Evolutionary conservation across 768 basidiomycete species (phyloP).

Genomic region (Hebeloma cylindrosporum): DNA sequence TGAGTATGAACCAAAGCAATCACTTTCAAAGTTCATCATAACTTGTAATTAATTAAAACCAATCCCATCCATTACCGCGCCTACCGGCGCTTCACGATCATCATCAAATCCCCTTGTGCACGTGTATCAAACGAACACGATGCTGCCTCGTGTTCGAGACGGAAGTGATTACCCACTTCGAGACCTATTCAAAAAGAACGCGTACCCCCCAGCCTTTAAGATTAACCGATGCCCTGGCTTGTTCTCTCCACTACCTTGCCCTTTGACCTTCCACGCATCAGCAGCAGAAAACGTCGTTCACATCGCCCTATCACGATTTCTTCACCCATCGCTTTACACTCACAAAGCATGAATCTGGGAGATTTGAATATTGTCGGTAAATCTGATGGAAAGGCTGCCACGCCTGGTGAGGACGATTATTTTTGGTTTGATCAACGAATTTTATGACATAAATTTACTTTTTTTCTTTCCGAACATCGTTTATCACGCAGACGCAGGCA

Average conservation of each 20-base stretch:
- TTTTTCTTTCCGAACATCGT: neutral
- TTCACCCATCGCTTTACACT: constrained; percentile 10
- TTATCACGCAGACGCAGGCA: constrained; percentile 31
- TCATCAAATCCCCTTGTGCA: constrained; percentile 21
- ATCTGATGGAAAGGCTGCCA: neutral
- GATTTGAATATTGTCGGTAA: constrained; percentile 5
- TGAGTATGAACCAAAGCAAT: too few relatives aligned
- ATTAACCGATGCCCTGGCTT: constrained; percentile 33
- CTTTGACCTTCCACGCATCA: constrained; percentile 18
- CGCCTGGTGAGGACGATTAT: constrained; percentile 20
- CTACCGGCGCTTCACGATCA: constrained; percentile 14
- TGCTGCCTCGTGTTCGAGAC: constrained; percentile 38
- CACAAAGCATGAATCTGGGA: constrained; percentile 17
- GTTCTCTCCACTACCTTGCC: constrained; percentile 24
- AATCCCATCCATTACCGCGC: constrained; percentile 5
- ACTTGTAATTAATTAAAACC: neutral
- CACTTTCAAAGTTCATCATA: neutral
- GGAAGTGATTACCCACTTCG: constrained; percentile 26
- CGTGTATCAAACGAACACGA: constrained; percentile 36
- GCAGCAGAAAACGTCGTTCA: constrained; percentile 14
- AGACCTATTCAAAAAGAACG: constrained; percentile 16
- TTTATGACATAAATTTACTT: constrained; percentile 1
- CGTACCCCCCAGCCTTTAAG: constrained; percentile 15
- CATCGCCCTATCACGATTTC: constrained; percentile 20
- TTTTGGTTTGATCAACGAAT: neutral